Base-by-base conservation (phyloP, 2,329 filamentous ascomycete genomes). In the Pseudogymnoascus sp. region DNA sequence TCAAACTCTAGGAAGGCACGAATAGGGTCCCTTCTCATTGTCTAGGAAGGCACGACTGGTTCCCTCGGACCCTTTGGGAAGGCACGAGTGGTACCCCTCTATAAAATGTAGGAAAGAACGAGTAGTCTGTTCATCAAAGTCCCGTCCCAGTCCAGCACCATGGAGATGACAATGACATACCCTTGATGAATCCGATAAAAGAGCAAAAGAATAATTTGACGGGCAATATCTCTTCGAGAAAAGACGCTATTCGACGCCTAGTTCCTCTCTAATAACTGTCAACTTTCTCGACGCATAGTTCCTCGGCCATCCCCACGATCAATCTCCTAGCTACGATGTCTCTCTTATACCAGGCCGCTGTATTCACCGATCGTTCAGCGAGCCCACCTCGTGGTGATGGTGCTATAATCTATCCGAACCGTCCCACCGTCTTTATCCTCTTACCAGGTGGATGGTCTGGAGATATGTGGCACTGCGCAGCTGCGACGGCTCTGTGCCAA, bases 401-500 rank as follows among this genome's bases (percentile, higher is more conserved):
- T 19, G 19, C 8, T 14, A 26, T 8, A 3, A 14, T 11, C 14
- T 10, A n/a, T 53, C 14, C 26, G 16, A 14, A 31, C 7, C 47
- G 47, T 16, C 47, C 47, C 26, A 16, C 8, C 8, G 26, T 53
- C 8, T 53, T 31, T 53, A 31, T 53, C 4, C 26, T 53, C 26
- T 26, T 53, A 26, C 47, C 47, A 31, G 47, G 47, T 31, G 47
- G 26, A 11, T 53, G 47, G 47, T 31, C 47, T 31, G 26, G 47
- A 26, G 47, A 53, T n/a, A 53, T 53, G 26, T 53, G 47, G 47
- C 47, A 53, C 16, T 53, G 47, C 47, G 47, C 26, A 53, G 47
- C 26, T 53, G 47, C 47, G 11, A 53, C 47, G 47, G 24, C 26
- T 53, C n/a, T 53, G n/a, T 53, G 47, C 14, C 26, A 31, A 16